Conservation (phyloP, 306 rosid species). For the Prunus davidiana region DNA sequence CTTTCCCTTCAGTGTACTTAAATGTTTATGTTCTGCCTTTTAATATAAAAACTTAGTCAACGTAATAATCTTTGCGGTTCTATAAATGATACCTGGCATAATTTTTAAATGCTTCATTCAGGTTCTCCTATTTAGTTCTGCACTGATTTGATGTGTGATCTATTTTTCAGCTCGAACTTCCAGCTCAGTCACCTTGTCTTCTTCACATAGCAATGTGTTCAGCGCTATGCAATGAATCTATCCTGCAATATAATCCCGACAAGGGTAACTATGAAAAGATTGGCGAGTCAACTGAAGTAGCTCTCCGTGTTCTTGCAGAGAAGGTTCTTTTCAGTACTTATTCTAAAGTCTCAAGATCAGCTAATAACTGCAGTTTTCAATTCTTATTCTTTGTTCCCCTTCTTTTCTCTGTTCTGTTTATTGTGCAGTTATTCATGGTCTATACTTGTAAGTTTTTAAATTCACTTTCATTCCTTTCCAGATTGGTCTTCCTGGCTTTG, state of each 20-base stretch:
- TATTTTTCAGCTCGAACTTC: constrained; percentile 72
- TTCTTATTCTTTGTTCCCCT: constrained; percentile 9
- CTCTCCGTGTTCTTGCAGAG: constrained; percentile 89
- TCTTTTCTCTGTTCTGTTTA: constrained; percentile 1
- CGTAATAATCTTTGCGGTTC: neutral
- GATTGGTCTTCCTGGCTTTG: constrained; percentile 98
- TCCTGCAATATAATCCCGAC: constrained; percentile 88
- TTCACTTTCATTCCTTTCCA: constrained; percentile 25
- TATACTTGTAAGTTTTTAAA: constrained; percentile 3
- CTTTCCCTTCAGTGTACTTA: neutral
- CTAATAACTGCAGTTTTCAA: constrained; percentile 3
- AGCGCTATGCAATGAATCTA: constrained; percentile 91
- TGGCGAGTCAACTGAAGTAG: constrained; percentile 99
- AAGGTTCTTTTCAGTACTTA: constrained; percentile 51
- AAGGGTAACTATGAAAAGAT: constrained; percentile 89
- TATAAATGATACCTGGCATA: neutral
- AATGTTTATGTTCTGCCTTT: neutral
- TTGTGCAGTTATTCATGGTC: constrained; percentile 4
- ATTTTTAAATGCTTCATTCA: neutral
- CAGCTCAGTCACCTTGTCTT: constrained; percentile 83
- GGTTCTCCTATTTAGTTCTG: neutral
- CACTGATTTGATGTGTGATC: constrained; percentile 19
- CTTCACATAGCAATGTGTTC: constrained; percentile 94
- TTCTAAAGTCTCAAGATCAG: neutral
- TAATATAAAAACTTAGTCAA: neutral